phyloP scores from a whole-genome alignment of 192 early-diverging fungal genomes.

The Neocallimastix lanati region DNA sequence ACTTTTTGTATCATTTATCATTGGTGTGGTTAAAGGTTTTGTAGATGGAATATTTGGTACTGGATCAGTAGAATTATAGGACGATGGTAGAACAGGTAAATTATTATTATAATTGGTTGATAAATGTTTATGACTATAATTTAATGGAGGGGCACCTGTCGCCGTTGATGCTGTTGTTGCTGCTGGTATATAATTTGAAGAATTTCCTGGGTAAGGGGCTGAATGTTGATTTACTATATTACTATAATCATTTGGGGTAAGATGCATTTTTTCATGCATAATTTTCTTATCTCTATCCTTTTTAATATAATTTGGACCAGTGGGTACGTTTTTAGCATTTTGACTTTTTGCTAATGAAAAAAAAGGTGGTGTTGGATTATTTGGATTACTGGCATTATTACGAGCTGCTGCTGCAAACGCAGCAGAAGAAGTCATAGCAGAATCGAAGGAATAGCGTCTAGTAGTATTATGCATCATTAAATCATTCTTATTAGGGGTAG shows the following conservation, averaged over 20 bases:
- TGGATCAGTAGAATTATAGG: not conserved
- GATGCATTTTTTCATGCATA: not conserved
- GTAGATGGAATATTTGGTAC: not conserved
- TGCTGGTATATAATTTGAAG: not conserved
- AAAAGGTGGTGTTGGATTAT: not conserved
- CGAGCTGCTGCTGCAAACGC: not conserved
- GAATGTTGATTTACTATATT: not conserved
- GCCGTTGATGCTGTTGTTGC: not conserved
- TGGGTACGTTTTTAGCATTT: not conserved
- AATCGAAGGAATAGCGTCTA: not conserved
- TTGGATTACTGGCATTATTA: not conserved
- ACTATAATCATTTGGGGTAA: not conserved
- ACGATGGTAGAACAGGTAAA: not conserved
- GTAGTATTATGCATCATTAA: not conserved
- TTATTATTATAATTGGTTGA: not conserved
- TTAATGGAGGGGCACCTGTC: not conserved
- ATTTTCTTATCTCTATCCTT: not conserved
- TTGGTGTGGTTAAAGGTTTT: not conserved
- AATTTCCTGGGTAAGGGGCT: not conserved
- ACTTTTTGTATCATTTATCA: not conserved
- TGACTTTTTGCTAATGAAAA: not conserved
- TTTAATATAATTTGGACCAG: not conserved
- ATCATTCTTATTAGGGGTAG: not conserved
- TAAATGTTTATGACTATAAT: not conserved
- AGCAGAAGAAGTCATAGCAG: not conserved